phyloP scores from a whole-genome alignment of 805 yeast species.

The Pichia exigua region DNA sequence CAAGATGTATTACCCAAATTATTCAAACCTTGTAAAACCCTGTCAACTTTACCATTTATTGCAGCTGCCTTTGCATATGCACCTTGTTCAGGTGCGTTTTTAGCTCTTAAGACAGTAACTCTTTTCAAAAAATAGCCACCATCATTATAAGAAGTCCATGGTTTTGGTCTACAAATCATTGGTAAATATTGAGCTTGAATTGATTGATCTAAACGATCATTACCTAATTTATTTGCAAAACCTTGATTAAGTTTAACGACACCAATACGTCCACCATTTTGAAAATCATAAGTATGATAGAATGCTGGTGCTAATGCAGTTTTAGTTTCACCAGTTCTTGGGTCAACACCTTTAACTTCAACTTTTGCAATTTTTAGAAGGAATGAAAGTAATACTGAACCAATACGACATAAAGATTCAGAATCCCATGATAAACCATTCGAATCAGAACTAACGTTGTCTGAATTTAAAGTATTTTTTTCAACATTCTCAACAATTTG shows the following conservation, averaged over 20 bases:
- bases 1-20: slow-evolving; percentile 84
- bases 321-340: slow-evolving; percentile 61
- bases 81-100: slow-evolving; percentile 79
- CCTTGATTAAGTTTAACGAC: slow-evolving; percentile 68
- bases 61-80: slow-evolving; percentile 87
- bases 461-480: slow-evolving; percentile 9
- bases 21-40: slow-evolving; percentile 73
- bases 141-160: slow-evolving; percentile 73
- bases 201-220: slow-evolving; percentile 54
- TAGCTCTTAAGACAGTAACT: slow-evolving; percentile 62
- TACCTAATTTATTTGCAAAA: slow-evolving; percentile 57
- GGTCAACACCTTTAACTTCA: slow-evolving; percentile 72
- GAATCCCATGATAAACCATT: slow-evolving; percentile 23
- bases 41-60: slow-evolving; percentile 52
- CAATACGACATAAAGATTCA: slow-evolving; percentile 53
- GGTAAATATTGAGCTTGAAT: slow-evolving; percentile 81
- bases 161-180: slow-evolving; percentile 85
- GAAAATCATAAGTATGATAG: slow-evolving; percentile 78
- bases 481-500: slow-evolving; percentile 23
- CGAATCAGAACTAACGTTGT: slow-evolving; percentile 12
- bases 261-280: slow-evolving; percentile 73
- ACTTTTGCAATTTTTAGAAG: slow-evolving; percentile 78
- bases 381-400: slow-evolving; percentile 69
- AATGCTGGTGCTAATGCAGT: slow-evolving; percentile 82
- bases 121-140: slow-evolving; percentile 79